Conservation (phyloP, 768 basidiomycete genomes). For the Leucogyrophana mollusca region DNA sequence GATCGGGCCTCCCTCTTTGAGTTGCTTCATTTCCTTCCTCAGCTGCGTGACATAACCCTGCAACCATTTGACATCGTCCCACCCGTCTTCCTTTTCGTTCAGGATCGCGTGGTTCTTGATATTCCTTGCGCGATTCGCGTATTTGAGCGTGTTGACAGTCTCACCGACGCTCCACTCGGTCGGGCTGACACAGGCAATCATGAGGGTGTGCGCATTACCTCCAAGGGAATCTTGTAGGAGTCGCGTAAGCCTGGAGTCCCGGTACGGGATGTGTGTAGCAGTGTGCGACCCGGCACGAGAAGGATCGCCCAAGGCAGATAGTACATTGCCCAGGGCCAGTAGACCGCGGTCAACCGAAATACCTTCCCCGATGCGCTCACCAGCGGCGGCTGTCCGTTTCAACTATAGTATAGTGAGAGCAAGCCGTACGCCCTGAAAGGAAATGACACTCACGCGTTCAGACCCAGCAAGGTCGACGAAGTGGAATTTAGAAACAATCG, state of each 20-base stretch:
- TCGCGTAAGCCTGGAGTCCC: slow-evolving; percentile 88
- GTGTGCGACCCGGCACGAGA: slow-evolving; percentile 80
- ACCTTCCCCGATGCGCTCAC: slow-evolving; percentile 98
- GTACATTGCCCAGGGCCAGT: slow-evolving; percentile 95
- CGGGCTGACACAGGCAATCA: slow-evolving; percentile 98
- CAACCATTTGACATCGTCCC: slow-evolving; percentile 98
- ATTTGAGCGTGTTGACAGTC: slow-evolving; percentile 94
- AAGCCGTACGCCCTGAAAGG: slow-evolving; percentile 1
- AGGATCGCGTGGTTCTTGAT: slow-evolving; percentile 94
- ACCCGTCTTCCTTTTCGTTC: slow-evolving; percentile 95
- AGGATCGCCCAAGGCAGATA: slow-evolving; percentile 95
- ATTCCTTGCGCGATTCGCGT: slow-evolving; percentile 94
- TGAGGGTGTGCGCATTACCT: slow-evolving; percentile 96
- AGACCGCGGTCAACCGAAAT: slow-evolving; percentile 98
- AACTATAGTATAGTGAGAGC: slow-evolving; percentile 49
- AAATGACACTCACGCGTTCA: slow-evolving; percentile 68
- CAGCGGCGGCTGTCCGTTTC: slow-evolving; percentile 93
- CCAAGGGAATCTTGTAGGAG: slow-evolving; percentile 95
- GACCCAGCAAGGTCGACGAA: slow-evolving; percentile 98
- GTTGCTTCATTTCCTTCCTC: slow-evolving; percentile 78
- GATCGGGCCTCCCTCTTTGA: slow-evolving; percentile 65
- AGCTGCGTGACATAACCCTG: slow-evolving; percentile 84
- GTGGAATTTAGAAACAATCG: slow-evolving; percentile 93
- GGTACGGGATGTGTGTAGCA: slow-evolving; percentile 91
- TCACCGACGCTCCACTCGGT: slow-evolving; percentile 95